Evolutionary conservation across 2,329 filamentous ascomycete species (phyloP).

Genomic region (Fusarium pseudocircinatum): DNA sequence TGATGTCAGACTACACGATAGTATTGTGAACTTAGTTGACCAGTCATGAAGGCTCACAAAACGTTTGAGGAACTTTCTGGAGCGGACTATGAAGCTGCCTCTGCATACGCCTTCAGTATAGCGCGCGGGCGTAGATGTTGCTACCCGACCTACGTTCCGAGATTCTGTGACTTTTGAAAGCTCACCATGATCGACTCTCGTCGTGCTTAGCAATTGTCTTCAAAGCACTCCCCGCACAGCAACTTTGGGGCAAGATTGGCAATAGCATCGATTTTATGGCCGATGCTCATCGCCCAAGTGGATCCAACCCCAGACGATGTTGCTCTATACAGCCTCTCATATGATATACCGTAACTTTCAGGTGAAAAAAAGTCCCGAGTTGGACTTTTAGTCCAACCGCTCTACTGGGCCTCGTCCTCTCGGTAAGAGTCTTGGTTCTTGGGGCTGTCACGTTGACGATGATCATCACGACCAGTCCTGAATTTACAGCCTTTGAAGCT

Average conservation of each 20-base stretch:
- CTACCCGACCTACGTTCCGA: neutral
- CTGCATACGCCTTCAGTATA: neutral
- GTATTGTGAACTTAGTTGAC: conserved; percentile 11
- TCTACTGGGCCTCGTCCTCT: neutral
- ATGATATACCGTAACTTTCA: neutral
- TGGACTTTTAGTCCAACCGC: neutral
- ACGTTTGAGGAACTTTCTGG: neutral
- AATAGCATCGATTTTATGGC: conserved; percentile 6
- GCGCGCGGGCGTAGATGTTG: neutral
- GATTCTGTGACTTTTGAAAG: neutral
- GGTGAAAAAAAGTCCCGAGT: neutral
- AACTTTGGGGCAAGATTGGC: conserved; percentile 4
- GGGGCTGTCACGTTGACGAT: neutral
- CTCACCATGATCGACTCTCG: neutral
- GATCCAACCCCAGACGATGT: neutral
- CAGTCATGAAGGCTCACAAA: neutral
- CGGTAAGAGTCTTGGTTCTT: neutral
- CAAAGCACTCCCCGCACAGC: neutral
- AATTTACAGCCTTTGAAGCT: neutral
- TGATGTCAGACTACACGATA: neutral
- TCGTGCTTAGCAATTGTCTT: neutral
- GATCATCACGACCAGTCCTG: conserved; percentile 1
- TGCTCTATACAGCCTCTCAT: conserved; percentile 6
- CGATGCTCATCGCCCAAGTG: conserved; percentile 12
- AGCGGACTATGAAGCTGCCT: neutral